A percentile compares a stretch with the other conserved stretches of the same genome.
phyloP scores from a whole-genome alignment of 306 rosid genomes.

The Quillaja saponaria region DNA sequence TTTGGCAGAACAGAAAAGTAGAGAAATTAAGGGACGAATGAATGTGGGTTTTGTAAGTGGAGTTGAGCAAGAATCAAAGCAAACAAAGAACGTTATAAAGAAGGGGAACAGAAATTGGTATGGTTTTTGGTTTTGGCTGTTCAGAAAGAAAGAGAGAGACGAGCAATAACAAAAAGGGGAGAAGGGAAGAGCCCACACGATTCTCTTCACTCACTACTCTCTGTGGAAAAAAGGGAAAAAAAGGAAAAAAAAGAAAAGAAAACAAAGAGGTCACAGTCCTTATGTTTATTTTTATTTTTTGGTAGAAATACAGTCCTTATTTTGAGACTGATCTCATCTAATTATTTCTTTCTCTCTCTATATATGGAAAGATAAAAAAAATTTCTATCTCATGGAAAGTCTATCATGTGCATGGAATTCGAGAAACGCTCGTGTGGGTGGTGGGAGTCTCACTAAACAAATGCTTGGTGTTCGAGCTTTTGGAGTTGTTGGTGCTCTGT shows the following conservation, averaged over 20 bases:
- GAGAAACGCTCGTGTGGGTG: conserved; percentile 92
- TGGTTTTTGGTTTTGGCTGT: conserved; percentile 7
- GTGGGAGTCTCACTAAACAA: conserved; percentile 19
- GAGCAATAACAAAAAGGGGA: conserved; percentile 13
- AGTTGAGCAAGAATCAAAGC: conserved; percentile 32
- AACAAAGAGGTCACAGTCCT: conserved; percentile 39
- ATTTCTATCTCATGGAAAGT: conserved; percentile 29
- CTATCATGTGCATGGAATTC: conserved; percentile 41
- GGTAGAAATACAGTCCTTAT: conserved; percentile 33
- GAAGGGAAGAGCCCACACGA: conserved; percentile 36
- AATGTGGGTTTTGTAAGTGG: neutral
- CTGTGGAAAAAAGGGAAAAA: neutral
- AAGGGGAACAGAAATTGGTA: conserved; percentile 16
- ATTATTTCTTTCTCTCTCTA: conserved; percentile 2
- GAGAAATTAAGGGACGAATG: neutral
- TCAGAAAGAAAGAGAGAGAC: conserved; percentile 10
- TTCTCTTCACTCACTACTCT: conserved; percentile 10
- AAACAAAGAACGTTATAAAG: conserved; percentile 31
- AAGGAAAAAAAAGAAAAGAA: conserved; percentile 16
- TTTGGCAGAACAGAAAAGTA: conserved; percentile 27
- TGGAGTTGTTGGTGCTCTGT: conserved; percentile 17
- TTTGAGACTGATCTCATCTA: conserved; percentile 48
- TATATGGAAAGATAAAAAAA: neutral
- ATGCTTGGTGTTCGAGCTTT: conserved; percentile 36
- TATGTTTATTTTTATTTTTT: no score